These are phyloP conservation scores for Microsporum audouinii DNA, from an alignment of 2,329 filamentous ascomycete species.

Conservation along the genomic window DNA sequence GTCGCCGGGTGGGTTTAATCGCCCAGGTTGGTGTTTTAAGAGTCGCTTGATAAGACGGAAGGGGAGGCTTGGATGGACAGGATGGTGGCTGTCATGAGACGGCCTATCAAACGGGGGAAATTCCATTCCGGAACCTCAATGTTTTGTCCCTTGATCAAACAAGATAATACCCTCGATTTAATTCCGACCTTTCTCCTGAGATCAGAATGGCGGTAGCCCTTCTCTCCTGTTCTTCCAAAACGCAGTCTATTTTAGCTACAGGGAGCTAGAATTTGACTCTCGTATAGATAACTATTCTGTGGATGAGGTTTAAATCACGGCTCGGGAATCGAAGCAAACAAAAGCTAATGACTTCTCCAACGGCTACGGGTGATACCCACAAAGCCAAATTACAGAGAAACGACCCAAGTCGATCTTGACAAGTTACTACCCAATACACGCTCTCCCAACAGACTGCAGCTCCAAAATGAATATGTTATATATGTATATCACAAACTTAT, in stretches of 20 bases:
- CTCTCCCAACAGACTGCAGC: neutral
- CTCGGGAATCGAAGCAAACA: neutral
- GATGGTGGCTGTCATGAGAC: neutral
- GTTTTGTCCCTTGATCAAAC: neutral
- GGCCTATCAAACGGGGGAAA: neutral
- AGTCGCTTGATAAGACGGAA: neutral
- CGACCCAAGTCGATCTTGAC: neutral
- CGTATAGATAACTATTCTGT: neutral
- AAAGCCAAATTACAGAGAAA: neutral
- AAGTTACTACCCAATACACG: neutral
- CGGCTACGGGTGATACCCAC: neutral
- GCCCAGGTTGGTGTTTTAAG: neutral
- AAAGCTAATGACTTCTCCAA: neutral
- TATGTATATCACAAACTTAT: neutral
- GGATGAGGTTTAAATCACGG: neutral
- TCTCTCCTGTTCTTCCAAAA: neutral
- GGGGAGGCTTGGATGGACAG: neutral
- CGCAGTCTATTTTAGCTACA: neutral
- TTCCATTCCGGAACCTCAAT: neutral
- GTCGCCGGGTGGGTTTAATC: neutral
- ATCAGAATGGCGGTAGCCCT: neutral
- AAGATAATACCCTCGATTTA: neutral
- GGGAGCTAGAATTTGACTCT: neutral
- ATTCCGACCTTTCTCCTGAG: neutral
- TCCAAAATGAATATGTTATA: neutral